phyloP scores from a whole-genome alignment of 148 eudicot species.

The Chenopodium formosanum region DNA sequence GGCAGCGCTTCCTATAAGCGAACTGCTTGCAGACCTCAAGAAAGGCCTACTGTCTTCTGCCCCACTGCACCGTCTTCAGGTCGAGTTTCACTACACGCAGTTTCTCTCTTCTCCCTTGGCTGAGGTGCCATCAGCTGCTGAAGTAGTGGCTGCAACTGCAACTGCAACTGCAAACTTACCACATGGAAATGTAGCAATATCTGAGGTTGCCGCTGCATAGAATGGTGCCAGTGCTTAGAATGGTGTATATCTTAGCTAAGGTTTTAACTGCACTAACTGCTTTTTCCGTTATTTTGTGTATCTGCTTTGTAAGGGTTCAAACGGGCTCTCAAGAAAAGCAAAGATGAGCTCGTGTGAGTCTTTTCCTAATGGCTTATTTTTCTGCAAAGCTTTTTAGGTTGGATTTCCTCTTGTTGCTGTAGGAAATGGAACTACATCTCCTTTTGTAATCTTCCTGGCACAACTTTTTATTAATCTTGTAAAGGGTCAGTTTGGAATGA shows the following conservation, averaged over 20 bases:
- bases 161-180: neutral
- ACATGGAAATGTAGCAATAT: slow-evolving; percentile 11
- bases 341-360: slow-evolving; percentile 5
- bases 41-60: slow-evolving; percentile 67
- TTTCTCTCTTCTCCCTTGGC: slow-evolving; percentile 18
- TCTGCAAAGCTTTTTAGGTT: slow-evolving; percentile 11
- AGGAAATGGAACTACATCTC: slow-evolving; percentile 19
- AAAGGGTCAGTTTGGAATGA: slow-evolving; percentile 30
- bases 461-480: slow-evolving; percentile 16
- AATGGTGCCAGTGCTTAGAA: neutral
- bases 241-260: slow-evolving; percentile 23
- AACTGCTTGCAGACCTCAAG: slow-evolving; percentile 76
- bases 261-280: slow-evolving; percentile 31
- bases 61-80: slow-evolving; percentile 77
- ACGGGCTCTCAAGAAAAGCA: slow-evolving; percentile 6
- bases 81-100: slow-evolving; percentile 76
- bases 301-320: neutral
- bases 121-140: neutral
- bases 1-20: slow-evolving; percentile 86
- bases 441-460: slow-evolving; percentile 15
- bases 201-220: slow-evolving; percentile 13
- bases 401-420: slow-evolving; percentile 2
- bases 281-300: slow-evolving; percentile 1
- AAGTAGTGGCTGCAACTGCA: neutral
- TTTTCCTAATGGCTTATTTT: slow-evolving; percentile 4